phyloP scores from a whole-genome alignment of 2,329 filamentous ascomycete genomes.

The Alternaria conjuncta region DNA sequence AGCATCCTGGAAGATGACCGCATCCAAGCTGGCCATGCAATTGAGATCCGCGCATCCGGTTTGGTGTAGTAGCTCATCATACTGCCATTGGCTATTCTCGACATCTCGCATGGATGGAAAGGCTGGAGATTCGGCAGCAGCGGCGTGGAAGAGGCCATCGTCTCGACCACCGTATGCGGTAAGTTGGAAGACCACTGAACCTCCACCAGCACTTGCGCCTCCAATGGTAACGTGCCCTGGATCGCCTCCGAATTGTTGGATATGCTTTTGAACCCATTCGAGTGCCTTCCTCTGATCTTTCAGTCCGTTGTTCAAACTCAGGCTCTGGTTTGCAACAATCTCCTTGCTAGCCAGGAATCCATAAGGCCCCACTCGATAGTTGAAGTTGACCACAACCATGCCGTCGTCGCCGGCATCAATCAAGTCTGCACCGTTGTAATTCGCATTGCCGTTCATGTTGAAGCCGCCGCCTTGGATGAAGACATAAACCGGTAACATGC shows the following conservation, averaged over 20 bases:
- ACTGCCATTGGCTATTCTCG: constrained; percentile 52
- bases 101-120: constrained; percentile 50
- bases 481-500: constrained; percentile 48
- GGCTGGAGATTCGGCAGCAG: constrained; percentile 41
- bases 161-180: constrained; percentile 47
- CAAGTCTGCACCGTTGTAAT: constrained; percentile 44
- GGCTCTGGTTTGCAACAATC: constrained; percentile 29
- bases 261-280: constrained; percentile 48
- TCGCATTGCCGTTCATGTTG: constrained; percentile 43
- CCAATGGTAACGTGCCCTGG: constrained; percentile 48
- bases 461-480: constrained; percentile 52
- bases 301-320: constrained; percentile 48
- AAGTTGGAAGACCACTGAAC: constrained; percentile 47
- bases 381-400: constrained; percentile 50
- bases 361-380: constrained; percentile 50
- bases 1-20: constrained; percentile 47
- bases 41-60: constrained; percentile 47
- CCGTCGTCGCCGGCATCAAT: constrained; percentile 38
- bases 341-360: constrained; percentile 47
- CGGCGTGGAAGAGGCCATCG: constrained; percentile 47
- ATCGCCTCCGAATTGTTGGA: constrained; percentile 49
- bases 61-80: constrained; percentile 44
- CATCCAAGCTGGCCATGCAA: constrained; percentile 49
- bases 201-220: constrained; percentile 50
- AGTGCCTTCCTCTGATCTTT: constrained; percentile 47